phyloP scores from a whole-genome alignment of 2,329 filamentous ascomycete species.

The Ceratocystis lukuohia region DNA sequence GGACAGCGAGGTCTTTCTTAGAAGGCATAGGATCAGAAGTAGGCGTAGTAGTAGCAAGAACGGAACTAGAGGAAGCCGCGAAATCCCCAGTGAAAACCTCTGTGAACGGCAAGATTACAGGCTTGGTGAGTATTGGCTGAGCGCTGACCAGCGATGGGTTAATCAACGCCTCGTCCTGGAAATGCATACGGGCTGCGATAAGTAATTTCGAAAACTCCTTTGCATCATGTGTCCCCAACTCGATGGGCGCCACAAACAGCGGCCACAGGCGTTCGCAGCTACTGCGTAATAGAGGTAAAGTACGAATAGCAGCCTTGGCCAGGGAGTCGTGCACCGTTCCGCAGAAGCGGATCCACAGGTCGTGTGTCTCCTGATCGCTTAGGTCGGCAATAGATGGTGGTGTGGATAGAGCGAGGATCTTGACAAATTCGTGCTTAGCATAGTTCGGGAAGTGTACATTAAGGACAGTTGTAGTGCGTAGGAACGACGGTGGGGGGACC shows the following conservation, averaged over 20 bases:
- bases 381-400: constrained; percentile 36
- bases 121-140: neutral
- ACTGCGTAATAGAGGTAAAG: constrained; percentile 57
- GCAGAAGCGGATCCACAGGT: constrained; percentile 70
- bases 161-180: constrained; percentile 59
- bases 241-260: constrained; percentile 65
- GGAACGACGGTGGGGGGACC: constrained; percentile 52
- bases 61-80: neutral
- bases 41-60: constrained; percentile 7
- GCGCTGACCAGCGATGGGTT: constrained; percentile 46
- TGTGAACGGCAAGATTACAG: constrained; percentile 19
- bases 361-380: constrained; percentile 41
- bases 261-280: constrained; percentile 70
- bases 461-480: constrained; percentile 57
- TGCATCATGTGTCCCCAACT: constrained; percentile 56
- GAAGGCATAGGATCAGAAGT: neutral
- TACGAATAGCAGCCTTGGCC: constrained; percentile 64
- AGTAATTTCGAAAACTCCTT: constrained; percentile 78
- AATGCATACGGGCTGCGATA: constrained; percentile 52
- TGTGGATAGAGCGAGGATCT: constrained; percentile 52
- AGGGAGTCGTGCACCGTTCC: constrained; percentile 79
- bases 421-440: constrained; percentile 62
- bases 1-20: constrained; percentile 35
- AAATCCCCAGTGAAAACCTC: constrained; percentile 14
- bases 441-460: constrained; percentile 79